Conservation (phyloP, 2,329 filamentous ascomycete species). For the Thielaviopsis euricoi region DNA sequence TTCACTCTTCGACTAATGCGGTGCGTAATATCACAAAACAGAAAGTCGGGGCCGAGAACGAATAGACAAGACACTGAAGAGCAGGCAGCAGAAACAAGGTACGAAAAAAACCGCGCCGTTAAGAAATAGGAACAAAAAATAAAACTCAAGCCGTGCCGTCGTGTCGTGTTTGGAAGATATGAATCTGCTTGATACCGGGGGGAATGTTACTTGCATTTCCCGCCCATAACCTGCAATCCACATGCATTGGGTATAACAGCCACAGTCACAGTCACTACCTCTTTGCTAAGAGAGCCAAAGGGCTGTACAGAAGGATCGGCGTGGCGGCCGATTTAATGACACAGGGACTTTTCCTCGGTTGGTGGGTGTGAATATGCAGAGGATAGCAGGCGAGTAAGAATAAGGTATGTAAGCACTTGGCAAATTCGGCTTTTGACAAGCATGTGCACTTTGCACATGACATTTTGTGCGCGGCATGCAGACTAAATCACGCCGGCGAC, state of each 20-base stretch:
- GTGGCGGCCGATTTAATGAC: not conserved
- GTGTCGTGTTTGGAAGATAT: too few relatives aligned
- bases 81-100: too few relatives aligned
- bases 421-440: not conserved
- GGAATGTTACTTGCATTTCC: not conserved
- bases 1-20: not conserved
- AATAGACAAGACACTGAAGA: not conserved
- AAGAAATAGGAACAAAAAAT: not conserved
- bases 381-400: not conserved
- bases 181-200: not conserved
- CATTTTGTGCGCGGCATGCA: not conserved
- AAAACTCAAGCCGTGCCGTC: too few relatives aligned
- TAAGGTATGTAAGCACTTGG: not conserved
- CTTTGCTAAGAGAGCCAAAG: not conserved
- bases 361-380: not conserved
- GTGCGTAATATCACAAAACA: not conserved
- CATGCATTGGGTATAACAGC: too few relatives aligned
- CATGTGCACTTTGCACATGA: not conserved
- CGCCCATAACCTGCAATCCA: not conserved
- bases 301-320: not conserved
- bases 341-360: not conserved
- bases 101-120: not conserved
- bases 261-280: not conserved
- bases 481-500: not conserved
- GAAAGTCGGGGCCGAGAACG: not conserved